Evolutionary conservation across 1,284 basidiomycete genomes (phyloP).

Genomic region (Ustilago curta): DNA sequence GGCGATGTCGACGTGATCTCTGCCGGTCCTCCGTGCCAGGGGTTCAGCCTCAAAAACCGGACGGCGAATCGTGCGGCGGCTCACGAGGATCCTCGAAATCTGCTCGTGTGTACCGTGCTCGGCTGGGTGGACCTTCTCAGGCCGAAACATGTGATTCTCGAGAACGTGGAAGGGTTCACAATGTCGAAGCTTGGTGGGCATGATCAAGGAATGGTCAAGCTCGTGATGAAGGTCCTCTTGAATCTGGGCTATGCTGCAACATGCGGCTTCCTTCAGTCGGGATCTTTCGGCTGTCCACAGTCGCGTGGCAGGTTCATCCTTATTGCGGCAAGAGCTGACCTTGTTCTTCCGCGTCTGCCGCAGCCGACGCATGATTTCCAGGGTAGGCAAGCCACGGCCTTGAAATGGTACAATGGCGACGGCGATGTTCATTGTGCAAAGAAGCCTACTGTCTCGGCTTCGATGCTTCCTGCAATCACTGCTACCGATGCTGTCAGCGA

Average conservation of each 20-base stretch:
- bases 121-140: slow-evolving; percentile 38
- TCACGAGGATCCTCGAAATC: slow-evolving; percentile 30
- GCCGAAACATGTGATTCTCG: slow-evolving; percentile 32
- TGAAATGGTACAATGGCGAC: slow-evolving; percentile 23
- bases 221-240: slow-evolving; percentile 20
- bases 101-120: slow-evolving; percentile 28
- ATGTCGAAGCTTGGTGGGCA: slow-evolving; percentile 20
- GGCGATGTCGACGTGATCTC: slow-evolving; percentile 37
- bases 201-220: slow-evolving; percentile 28
- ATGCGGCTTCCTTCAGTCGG: slow-evolving; percentile 30
- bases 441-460: background rate
- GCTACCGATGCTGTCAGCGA: slow-evolving; percentile 29
- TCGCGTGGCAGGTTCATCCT: slow-evolving; percentile 28
- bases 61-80: slow-evolving; percentile 15
- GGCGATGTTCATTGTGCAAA: background rate
- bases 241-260: slow-evolving; percentile 29
- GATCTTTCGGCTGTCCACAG: slow-evolving; percentile 35
- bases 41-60: slow-evolving; percentile 30
- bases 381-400: slow-evolving; percentile 1
- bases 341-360: slow-evolving; percentile 28
- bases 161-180: slow-evolving; percentile 42
- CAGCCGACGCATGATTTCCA: slow-evolving; percentile 28
- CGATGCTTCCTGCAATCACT: slow-evolving; percentile 21
- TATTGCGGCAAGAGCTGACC: slow-evolving; percentile 12
- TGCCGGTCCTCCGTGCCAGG: slow-evolving; percentile 45